Evolutionary conservation across 306 rosid genomes (phyloP), one percentile per base, ranked within the genome.

Genomic region (Gynostemma pentaphyllum): DNA sequence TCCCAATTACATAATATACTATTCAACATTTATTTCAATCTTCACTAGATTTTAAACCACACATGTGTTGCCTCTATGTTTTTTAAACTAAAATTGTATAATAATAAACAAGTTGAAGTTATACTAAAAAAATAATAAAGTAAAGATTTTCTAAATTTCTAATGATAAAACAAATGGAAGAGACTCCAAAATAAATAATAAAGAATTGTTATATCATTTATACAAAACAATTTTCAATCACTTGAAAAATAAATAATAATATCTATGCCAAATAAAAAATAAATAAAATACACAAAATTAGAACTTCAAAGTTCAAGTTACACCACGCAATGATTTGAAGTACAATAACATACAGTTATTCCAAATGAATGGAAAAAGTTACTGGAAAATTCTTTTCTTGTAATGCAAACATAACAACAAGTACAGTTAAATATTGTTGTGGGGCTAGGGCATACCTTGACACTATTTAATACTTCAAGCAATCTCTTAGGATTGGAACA

Each of bases 401-500:
- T 68, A 74, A 67, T 28, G 32, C 61, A 61, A 57, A 56, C 50
- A 16, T 36, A 39, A n/a, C 40, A 29, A 18, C 18, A 29, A 54
- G 7, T 54, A 29, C 29, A 13, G 21, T 13, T 21, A 27, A n/a
- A 49, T 9, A 24, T 64, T 45, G 12, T 2, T 23, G 15, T 54
- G 24, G 63, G 40, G 34, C 23, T 37, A 44, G 21, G 62, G 41
- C 54, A 66, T 76, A 89, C 99, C 97, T 89, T 94, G 57, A 86
- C 83, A 39, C 75, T 77, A 71, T 86, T 82, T 40, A 94, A 82
- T 18, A 79, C 85, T 72, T 85, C 91, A 66, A 94, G 95, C 79
- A 94, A 76, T 75, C 75, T 84, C 70, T 72, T 85, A 24, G 97
- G 94, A 81, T 84, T 91, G 56, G 91, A 86, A 69, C 91, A 94